A percentile compares a stretch with the other conserved stretches of the same genome.
Evolutionary conservation across 495 filamentous ascomycete genomes (phyloP).

Genomic region (Penicillium antarcticum): DNA sequence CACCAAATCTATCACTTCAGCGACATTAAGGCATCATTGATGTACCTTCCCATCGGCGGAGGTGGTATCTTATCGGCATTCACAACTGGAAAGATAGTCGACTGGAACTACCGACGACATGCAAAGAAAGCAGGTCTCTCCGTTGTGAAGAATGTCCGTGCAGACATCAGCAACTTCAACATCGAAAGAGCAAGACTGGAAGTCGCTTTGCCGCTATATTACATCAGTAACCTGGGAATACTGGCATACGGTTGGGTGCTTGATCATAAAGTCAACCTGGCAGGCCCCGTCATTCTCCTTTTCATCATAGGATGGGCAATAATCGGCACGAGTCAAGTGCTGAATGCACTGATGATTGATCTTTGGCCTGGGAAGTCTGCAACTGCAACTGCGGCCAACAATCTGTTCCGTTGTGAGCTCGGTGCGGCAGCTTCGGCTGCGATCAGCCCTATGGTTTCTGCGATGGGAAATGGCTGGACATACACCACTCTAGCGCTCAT

Average conservation of each 20-base stretch:
- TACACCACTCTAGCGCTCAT: slow-evolving; percentile 56
- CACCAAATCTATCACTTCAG: slow-evolving; percentile 49
- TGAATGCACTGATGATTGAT: slow-evolving; percentile 58
- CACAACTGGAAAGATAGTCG: slow-evolving; percentile 36
- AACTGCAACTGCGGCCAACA: slow-evolving; percentile 63
- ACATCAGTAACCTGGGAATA: slow-evolving; percentile 23
- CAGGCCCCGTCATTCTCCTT: slow-evolving; percentile 31
- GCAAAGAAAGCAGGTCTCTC: slow-evolving; percentile 30
- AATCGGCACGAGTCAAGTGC: slow-evolving; percentile 28
- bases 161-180: slow-evolving; percentile 41
- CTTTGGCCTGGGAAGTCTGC: slow-evolving; percentile 53
- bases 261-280: slow-evolving; percentile 25
- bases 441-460: slow-evolving; percentile 56
- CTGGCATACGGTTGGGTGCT: slow-evolving; percentile 52
- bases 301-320: slow-evolving; percentile 32
- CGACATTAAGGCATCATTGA: slow-evolving; percentile 38
- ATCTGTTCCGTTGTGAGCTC: slow-evolving; percentile 60
- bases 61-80: slow-evolving; percentile 33
- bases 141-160: slow-evolving; percentile 33
- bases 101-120: slow-evolving; percentile 44
- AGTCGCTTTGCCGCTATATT: slow-evolving; percentile 32
- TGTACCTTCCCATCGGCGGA: slow-evolving; percentile 43
- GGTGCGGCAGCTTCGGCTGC: slow-evolving; percentile 54
- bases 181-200: slow-evolving; percentile 42
- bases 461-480: slow-evolving; percentile 60